Conservation (phyloP, 495 filamentous ascomycete species). For the Melanomma pulvis-pyrius region DNA sequence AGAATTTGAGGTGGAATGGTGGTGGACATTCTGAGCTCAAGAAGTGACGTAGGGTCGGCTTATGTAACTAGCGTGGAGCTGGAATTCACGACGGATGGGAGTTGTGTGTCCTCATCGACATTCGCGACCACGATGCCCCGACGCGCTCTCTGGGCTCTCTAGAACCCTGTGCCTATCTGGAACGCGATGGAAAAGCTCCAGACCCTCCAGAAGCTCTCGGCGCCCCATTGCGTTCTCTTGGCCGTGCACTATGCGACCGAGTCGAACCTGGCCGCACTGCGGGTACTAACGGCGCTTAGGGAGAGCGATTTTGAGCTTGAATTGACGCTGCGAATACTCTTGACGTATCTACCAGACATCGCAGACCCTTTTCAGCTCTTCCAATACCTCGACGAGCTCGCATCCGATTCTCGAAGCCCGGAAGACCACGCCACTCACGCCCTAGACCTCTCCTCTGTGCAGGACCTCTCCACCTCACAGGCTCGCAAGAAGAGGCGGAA, state of each 20-base stretch:
- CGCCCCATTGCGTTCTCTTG: slow-evolving; percentile 65
- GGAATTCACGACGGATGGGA: neutral
- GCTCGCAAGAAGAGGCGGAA: slow-evolving; percentile 71
- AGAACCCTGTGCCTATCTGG: neutral
- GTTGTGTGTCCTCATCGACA: neutral
- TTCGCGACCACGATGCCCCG: neutral
- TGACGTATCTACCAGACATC: slow-evolving; percentile 84
- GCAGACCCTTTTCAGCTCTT: slow-evolving; percentile 67
- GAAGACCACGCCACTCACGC: slow-evolving; percentile 42
- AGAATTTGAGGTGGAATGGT: neutral
- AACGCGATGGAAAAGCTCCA: slow-evolving; percentile 15
- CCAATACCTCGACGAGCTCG: slow-evolving; percentile 60
- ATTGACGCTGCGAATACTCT: slow-evolving; percentile 74
- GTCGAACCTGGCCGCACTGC: slow-evolving; percentile 64
- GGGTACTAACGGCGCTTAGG: slow-evolving; percentile 62
- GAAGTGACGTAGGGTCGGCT: neutral
- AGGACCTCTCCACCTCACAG: slow-evolving; percentile 63
- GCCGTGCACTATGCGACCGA: slow-evolving; percentile 62
- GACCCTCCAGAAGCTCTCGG: slow-evolving; percentile 47
- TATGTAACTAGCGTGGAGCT: neutral
- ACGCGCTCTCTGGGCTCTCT: neutral
- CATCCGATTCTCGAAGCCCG: slow-evolving; percentile 37
- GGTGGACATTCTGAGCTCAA: neutral
- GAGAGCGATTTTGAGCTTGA: slow-evolving; percentile 63
- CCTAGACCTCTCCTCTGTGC: slow-evolving; percentile 63